Conservation (phyloP, 106 monocot species). For the Dendrobium huoshanense region DNA sequence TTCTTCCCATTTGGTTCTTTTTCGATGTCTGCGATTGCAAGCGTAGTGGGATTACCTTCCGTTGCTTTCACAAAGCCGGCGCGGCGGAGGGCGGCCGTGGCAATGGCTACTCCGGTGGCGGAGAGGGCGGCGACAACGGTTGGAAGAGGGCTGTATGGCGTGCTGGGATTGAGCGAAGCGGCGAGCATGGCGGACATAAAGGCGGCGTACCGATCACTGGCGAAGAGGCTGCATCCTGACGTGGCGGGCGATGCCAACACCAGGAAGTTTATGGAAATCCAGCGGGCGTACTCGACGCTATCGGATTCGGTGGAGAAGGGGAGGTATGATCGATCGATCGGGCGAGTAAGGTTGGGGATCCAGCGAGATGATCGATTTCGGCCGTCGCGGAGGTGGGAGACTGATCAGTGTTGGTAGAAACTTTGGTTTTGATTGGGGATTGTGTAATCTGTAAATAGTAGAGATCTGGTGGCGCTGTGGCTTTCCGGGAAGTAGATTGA, state of each 20-base stretch:
- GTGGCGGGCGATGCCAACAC: slow-evolving; percentile 5
- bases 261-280: slow-evolving; percentile 31
- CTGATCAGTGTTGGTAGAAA: slow-evolving; percentile 38
- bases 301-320: slow-evolving; percentile 26
- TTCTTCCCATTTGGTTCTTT: no score
- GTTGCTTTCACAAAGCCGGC: no score
- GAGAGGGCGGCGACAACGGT: background rate
- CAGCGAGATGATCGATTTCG: background rate
- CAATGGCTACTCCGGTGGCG: background rate
- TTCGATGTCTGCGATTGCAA: background rate
- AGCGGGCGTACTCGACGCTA: slow-evolving; percentile 27
- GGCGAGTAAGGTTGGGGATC: background rate
- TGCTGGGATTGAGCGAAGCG: slow-evolving; percentile 30
- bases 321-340: slow-evolving; percentile 14
- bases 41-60: background rate
- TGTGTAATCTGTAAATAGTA: no score
- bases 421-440: no score
- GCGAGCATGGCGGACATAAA: slow-evolving; percentile 48
- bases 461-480: no score
- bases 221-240: slow-evolving; percentile 58
- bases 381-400: slow-evolving; percentile 37
- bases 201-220: slow-evolving; percentile 52
- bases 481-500: no score
- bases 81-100: background rate
- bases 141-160: slow-evolving; percentile 30